Conservation (phyloP, 2,329 filamentous ascomycete genomes). For the Diaporthe humulicola region DNA sequence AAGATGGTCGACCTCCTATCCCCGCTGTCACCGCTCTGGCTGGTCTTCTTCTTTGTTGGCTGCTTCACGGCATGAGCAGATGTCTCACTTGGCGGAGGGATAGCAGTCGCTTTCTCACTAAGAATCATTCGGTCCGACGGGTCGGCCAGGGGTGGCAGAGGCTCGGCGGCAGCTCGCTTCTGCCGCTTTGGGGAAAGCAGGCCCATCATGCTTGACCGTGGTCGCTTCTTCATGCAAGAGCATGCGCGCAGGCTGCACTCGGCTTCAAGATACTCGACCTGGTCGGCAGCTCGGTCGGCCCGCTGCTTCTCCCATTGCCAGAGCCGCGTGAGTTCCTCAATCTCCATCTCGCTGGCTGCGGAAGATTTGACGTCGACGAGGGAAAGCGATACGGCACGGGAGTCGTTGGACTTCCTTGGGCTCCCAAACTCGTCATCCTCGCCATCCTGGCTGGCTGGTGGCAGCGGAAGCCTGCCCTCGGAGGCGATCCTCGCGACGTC, state of each 20-base stretch:
- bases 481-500: slow-evolving; percentile 77
- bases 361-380: slow-evolving; percentile 67
- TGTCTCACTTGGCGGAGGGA: slow-evolving; percentile 48
- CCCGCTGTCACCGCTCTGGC: slow-evolving; percentile 43
- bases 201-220: slow-evolving; percentile 47
- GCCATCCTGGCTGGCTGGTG: slow-evolving; percentile 55
- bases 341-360: slow-evolving; percentile 67
- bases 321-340: slow-evolving; percentile 67
- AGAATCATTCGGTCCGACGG: slow-evolving; percentile 59
- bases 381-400: slow-evolving; percentile 60
- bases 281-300: slow-evolving; percentile 77
- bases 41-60: slow-evolving; percentile 53
- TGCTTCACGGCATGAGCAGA: slow-evolving; percentile 44
- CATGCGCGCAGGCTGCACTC: slow-evolving; percentile 80
- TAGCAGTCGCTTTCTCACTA: slow-evolving; percentile 49
- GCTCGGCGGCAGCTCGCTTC: slow-evolving; percentile 48
- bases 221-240: slow-evolving; percentile 64
- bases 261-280: slow-evolving; percentile 81
- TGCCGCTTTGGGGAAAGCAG: slow-evolving; percentile 49
- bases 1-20: slow-evolving; percentile 58
- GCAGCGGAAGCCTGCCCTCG: slow-evolving; percentile 77
- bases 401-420: slow-evolving; percentile 64
- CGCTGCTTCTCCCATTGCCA: slow-evolving; percentile 71
- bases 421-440: slow-evolving; percentile 72
- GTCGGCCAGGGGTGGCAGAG: slow-evolving; percentile 53